phyloP scores from a whole-genome alignment of 1,139 yeast genomes.

The Suhomyces taliae region DNA sequence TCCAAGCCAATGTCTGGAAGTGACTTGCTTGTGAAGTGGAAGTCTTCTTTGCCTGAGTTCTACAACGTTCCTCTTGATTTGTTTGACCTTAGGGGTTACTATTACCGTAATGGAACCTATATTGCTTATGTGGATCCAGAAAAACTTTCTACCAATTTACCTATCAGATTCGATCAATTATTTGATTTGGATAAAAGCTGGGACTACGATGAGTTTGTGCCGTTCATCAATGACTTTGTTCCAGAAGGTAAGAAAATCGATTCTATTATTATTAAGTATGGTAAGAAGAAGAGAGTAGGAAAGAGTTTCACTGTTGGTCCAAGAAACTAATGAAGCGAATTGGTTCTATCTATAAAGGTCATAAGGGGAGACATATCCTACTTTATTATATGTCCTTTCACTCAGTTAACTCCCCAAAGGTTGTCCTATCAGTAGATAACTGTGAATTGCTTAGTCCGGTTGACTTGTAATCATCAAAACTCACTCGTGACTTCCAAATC shows the following conservation, averaged over 20 bases:
- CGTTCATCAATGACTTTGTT: conserved; percentile 62
- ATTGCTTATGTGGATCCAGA: conserved; percentile 54
- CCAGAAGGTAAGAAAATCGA: conserved; percentile 62
- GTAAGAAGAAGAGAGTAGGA: conserved; percentile 62
- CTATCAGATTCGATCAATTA: conserved; percentile 57
- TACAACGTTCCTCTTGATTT: conserved; percentile 58
- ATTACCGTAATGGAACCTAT: conserved; percentile 45
- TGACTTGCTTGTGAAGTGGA: conserved; percentile 64
- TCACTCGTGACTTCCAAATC: neutral
- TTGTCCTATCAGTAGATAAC: no score
- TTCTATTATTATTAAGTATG: conserved; percentile 71
- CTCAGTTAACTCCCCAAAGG: no score
- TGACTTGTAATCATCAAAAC: no score
- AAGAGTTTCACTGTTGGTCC: conserved; percentile 25
- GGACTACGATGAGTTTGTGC: conserved; percentile 71
- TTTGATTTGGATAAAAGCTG: conserved; percentile 63
- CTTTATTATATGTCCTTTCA: no score
- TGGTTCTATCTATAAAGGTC: no score
- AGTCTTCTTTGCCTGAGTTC: conserved; percentile 63
- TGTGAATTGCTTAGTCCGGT: no score
- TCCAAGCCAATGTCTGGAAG: conserved; percentile 27
- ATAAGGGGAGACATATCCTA: no score
- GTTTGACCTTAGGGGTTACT: conserved; percentile 53
- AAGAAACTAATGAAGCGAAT: neutral
- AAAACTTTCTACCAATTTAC: conserved; percentile 51